A percentile compares a stretch with the other conserved stretches of the same genome.
These are phyloP conservation scores for Exophiala aquamarina DNA, from an alignment of 2,329 filamentous ascomycete species.

Conservation along the genomic window DNA sequence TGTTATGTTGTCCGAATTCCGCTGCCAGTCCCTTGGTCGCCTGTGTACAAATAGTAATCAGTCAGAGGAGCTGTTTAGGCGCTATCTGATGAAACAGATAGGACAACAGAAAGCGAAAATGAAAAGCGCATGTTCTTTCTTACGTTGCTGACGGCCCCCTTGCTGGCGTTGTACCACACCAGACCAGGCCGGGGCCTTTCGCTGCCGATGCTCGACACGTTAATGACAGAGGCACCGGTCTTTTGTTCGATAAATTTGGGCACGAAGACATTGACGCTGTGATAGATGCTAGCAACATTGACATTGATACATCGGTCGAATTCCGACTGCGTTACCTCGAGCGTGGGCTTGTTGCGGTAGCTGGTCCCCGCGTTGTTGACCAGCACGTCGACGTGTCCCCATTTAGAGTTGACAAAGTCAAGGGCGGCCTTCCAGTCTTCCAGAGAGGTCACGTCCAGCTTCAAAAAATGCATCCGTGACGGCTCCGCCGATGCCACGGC, in stretches of 20 bases:
- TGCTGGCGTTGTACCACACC: slow-evolving; percentile 48
- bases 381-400: slow-evolving; percentile 50
- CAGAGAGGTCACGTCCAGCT: slow-evolving; percentile 15
- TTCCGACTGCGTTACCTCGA: slow-evolving; percentile 45
- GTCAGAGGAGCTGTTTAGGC: too few species aligned
- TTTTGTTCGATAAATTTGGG: slow-evolving; percentile 27
- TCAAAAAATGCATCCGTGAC: slow-evolving; percentile 4
- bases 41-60: too few species aligned
- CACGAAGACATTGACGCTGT: neutral
- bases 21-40: slow-evolving; percentile 59
- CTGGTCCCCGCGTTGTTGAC: slow-evolving; percentile 54
- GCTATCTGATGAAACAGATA: too few species aligned
- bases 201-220: slow-evolving; percentile 45
- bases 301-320: slow-evolving; percentile 50
- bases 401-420: slow-evolving; percentile 38
- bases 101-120: too few species aligned
- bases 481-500: slow-evolving; percentile 5
- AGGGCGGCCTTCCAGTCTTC: slow-evolving; percentile 35
- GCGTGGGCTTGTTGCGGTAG: slow-evolving; percentile 41
- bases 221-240: slow-evolving; percentile 45
- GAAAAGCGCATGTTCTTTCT: too few species aligned
- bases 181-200: slow-evolving; percentile 42
- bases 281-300: slow-evolving; percentile 34
- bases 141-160: slow-evolving; percentile 46
- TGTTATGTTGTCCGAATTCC: slow-evolving; percentile 49